Base-by-base conservation (phyloP, 495 filamentous ascomycete genomes). In the Penicillium silybi region DNA sequence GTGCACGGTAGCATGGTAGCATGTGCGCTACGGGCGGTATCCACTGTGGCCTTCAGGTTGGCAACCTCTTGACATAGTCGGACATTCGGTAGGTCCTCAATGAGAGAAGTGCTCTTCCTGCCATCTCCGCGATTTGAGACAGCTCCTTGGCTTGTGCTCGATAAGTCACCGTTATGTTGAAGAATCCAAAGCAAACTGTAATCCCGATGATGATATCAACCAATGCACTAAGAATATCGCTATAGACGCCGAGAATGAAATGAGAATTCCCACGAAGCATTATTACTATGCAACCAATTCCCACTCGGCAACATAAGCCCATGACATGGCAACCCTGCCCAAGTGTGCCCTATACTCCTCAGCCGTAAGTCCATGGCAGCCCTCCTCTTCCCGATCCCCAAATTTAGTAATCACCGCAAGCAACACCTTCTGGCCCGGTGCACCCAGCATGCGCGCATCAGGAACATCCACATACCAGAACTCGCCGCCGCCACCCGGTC, bases 381-480 rank as follows among this genome's bases (percentile, higher is more conserved):
- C 83, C 52, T 71, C 68, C 1, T 87, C 83, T 51, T 71, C 68
- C 1, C 81, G 81, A 56, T 85, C 79, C 0, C 89, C 70, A 22
- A 72, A 70, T 18, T 52, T 82, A 9, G 79, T 84, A 43, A 95
- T 73, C 4, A 81, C 82, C 45, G 74, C 82, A 27, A 89, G 54
- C 44, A 68, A 72, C 1, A 90, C 67, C 44, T 74, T 82, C 71
- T 89, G 81, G 1, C 90, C 90, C 10, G 81, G 77, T 1, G 70
- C 70, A 1, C 91, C 91, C 25, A 96, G 65, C 50, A 84, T 78
- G 34, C 73, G 66, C 16, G 81, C 75, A 46, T 73, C 66, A 4
- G 71, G 67, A 1, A 95, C 76, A 68, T 95, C 91, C 3, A 80
- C 64, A 78, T 88, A 95, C 82, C 83, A 92, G 63, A 83, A 80